Conservation (phyloP, 352 stramenopile genomes). For the Phytophthora sp. region DNA sequence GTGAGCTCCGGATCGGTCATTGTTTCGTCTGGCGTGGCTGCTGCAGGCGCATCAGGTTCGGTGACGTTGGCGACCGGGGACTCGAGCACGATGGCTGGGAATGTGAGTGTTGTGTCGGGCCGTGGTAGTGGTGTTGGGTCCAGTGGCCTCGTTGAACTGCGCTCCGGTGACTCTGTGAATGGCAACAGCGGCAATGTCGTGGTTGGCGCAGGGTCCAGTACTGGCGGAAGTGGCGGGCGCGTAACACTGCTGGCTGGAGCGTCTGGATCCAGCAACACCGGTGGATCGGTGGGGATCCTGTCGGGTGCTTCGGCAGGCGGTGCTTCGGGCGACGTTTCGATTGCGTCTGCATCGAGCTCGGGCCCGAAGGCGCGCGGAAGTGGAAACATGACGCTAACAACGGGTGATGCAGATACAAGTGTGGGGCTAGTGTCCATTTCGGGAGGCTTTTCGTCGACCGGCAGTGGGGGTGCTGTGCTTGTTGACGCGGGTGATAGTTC, state of each 20-base stretch:
- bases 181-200: conserved; percentile 6
- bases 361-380: conserved; percentile 6
- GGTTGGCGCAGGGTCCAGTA: conserved; percentile 5
- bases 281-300: conserved; percentile 7
- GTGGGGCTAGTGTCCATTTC: conserved; percentile 7
- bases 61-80: conserved; percentile 8
- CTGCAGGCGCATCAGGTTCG: not conserved
- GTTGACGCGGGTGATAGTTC: conserved; percentile 1
- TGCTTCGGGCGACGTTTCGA: conserved; percentile 5
- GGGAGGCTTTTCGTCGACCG: conserved; percentile 7
- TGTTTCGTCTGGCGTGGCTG: not conserved
- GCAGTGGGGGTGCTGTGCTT: conserved; percentile 1
- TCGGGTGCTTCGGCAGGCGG: conserved; percentile 6
- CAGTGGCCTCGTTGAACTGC: conserved; percentile 6
- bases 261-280: not conserved
- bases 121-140: not conserved
- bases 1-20: not conserved
- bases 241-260: conserved; percentile 5
- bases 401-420: conserved; percentile 5
- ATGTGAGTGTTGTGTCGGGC: conserved; percentile 5
- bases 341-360: conserved; percentile 2
- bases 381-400: conserved; percentile 4
- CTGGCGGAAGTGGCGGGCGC: conserved; percentile 4
- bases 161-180: conserved; percentile 2
- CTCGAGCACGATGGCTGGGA: not conserved